Conservation (phyloP, 2,329 filamentous ascomycete species). For the Apiospora kogelbergensis region DNA sequence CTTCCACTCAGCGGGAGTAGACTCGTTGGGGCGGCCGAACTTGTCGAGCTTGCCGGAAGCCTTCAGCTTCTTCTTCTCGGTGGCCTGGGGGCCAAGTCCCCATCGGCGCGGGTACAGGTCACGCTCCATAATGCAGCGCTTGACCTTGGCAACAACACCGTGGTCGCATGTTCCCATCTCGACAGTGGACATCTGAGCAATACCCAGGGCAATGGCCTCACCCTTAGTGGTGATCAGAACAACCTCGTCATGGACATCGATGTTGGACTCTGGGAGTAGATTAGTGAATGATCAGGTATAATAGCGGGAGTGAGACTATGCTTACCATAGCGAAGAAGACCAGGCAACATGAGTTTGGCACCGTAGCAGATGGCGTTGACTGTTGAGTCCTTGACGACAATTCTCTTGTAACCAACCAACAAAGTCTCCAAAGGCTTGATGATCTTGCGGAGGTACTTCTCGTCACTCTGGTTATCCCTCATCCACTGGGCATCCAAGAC, state of each 20-base stretch:
- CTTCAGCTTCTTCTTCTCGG: slow-evolving; percentile 99
- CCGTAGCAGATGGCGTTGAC: slow-evolving; percentile 99
- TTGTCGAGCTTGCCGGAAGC: slow-evolving; percentile 97
- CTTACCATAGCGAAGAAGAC: slow-evolving; percentile 85
- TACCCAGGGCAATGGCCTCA: slow-evolving; percentile 94
- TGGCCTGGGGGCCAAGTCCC: slow-evolving; percentile 89
- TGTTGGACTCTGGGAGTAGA: slow-evolving; percentile 68
- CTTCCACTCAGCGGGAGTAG: slow-evolving; percentile 92
- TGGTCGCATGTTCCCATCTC: slow-evolving; percentile 97
- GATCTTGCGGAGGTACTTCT: slow-evolving; percentile 86
- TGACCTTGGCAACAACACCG: slow-evolving; percentile 97
- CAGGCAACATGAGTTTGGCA: slow-evolving; percentile 98
- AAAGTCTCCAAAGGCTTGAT: slow-evolving; percentile 92
- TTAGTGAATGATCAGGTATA: slow-evolving; percentile 9
- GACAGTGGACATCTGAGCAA: slow-evolving; percentile 96
- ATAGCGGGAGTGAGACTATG: slow-evolving; percentile 19
- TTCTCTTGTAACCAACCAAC: slow-evolving; percentile 89
- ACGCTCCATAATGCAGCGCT: slow-evolving; percentile 99
- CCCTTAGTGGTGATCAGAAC: slow-evolving; percentile 99
- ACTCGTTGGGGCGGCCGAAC: slow-evolving; percentile 89
- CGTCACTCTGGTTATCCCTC: slow-evolving; percentile 93
- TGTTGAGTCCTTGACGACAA: slow-evolving; percentile 95
- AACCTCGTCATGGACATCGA: slow-evolving; percentile 94
- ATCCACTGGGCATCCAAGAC: slow-evolving; percentile 92
- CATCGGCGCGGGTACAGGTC: slow-evolving; percentile 96